Conservation (phyloP, 2,329 filamentous ascomycete species). For the Fonsecaea pugnacius region DNA sequence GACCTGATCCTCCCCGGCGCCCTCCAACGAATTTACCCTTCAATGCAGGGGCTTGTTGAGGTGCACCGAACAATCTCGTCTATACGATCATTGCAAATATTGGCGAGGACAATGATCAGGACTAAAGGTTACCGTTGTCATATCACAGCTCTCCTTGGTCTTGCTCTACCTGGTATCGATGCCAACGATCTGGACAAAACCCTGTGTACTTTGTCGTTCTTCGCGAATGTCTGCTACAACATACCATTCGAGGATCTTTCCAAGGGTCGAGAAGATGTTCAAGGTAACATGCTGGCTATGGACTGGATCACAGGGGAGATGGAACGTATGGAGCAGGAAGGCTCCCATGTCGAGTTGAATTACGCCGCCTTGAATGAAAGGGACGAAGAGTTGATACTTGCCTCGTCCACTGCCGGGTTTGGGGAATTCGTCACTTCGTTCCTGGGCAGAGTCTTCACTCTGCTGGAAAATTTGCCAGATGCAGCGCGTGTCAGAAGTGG, state of each 20-base stretch:
- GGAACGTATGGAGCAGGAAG: slow-evolving; percentile 87
- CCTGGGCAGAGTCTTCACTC: slow-evolving; percentile 89
- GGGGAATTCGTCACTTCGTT: slow-evolving; percentile 90
- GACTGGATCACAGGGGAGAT: slow-evolving; percentile 95
- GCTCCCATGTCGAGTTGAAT: slow-evolving; percentile 81
- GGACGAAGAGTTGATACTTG: slow-evolving; percentile 83
- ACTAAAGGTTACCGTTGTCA: slow-evolving; percentile 97
- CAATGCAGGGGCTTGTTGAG: slow-evolving; percentile 93
- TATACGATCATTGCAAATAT: slow-evolving; percentile 85
- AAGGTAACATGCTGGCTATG: slow-evolving; percentile 77
- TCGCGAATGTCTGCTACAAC: slow-evolving; percentile 93
- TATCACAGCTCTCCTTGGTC: slow-evolving; percentile 87
- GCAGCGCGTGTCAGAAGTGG: slow-evolving; percentile 83
- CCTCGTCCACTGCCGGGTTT: slow-evolving; percentile 92
- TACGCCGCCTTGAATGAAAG: slow-evolving; percentile 84
- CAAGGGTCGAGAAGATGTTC: slow-evolving; percentile 67
- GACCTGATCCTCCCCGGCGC: slow-evolving; percentile 90
- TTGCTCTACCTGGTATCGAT: slow-evolving; percentile 93
- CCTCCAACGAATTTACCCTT: slow-evolving; percentile 93
- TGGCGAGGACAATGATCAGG: slow-evolving; percentile 86
- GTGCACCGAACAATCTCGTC: slow-evolving; percentile 96
- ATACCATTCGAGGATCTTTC: slow-evolving; percentile 88
- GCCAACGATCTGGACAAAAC: slow-evolving; percentile 98
- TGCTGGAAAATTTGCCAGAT: slow-evolving; percentile 93
- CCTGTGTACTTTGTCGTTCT: slow-evolving; percentile 89